Evolutionary conservation across 371 early-diverging fungal species (phyloP), one percentile per base, ranked within the genome.

Genomic region (Dichotomocladium elegans): DNA sequence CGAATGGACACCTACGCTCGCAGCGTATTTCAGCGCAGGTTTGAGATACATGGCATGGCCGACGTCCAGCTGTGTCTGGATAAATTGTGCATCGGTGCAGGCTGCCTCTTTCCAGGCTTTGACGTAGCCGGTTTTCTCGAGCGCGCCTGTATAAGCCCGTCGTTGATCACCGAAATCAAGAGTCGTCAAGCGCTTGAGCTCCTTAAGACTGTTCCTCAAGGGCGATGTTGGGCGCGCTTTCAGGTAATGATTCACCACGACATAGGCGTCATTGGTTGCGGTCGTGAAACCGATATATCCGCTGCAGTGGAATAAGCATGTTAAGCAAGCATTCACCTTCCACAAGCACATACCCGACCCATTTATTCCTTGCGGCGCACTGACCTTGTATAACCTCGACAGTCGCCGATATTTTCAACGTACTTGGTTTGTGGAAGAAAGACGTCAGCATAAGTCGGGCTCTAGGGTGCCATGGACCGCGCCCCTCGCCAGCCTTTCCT

Each of bases 201-300:
- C 81, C 3, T 51, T 51, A 0, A 74, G 37, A 34, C 70, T 77
- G 25, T 54, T 50, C 34, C 47, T 41, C 12, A 80, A 44, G 1
- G 53, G 50, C 8, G 62, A 54, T 9, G 66, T 63, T 9, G 63
- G 57, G 12, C 65, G 63, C 22, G 70, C 31, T 15, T 58, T 51
- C 3, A 65, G 61, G 28, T 80, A 82, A 43, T 69, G 70, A n/a
- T 75, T 50, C 1, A 82, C 66, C 0, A 85, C 79, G 2, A 70
- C 54, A 55, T 70, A 73, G 0, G 78, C 78, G 52, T 82, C 82
- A 22, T 80, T 78, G 10, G 82, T 81, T 21, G 77, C 80, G 0
- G 82, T 74, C 21, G 80, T 80, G 41, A 82, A 85, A 3, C 81
- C 81, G 37, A 82, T 80, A 51, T 78, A 76, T n/a, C 83, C 83